Evolutionary conservation across 768 basidiomycete species (phyloP), one percentile per base, ranked within the genome.

Genomic region (Suillus occidentalis): DNA sequence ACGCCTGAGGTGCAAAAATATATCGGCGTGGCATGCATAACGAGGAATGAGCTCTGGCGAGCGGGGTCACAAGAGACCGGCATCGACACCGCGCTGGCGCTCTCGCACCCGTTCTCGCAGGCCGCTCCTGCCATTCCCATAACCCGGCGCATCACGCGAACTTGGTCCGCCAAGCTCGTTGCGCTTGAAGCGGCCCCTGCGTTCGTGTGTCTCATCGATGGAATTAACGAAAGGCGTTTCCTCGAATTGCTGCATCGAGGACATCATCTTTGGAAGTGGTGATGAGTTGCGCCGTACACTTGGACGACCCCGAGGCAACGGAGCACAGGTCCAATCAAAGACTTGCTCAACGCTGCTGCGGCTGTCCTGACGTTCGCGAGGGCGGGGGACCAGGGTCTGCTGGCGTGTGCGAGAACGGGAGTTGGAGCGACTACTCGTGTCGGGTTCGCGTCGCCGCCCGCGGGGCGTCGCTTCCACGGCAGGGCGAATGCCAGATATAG

Each of bases 41-140:
- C 56, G 59, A 47, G 59, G 42, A 47, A 36, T 49, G 58, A 40
- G 6, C 57, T 49, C 22, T n/a, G 56, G 55, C 22, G 56, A 18
- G 37, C 18, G n/a, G 53, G 31, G 52, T 68, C 70, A 77, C 73
- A 69, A 69, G 58, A 71, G 73, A 37, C 71, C 18, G 28, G 52
- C 66, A 20, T 70, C 69, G 8, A 71, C 72, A 43, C 28, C 49
- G 16, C 57, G 72, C 34, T 66, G 66, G 6, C 79, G 77, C 62
- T 79, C 79, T 53, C 81, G 50, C 25, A 52, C 25, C 52, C 52
- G 79, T 47, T 80, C 78, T 70, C 84, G 67, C 59, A 91, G 73
- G 8, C 89, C 90, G 67, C 88, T 90, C 60, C 89, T 84, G 61
- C 89, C 89, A 49, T 77, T 78, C 6, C 88, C 89, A 65, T 77